Conservation (phyloP, 306 rosid genomes). For the Prunus salicina region DNA sequence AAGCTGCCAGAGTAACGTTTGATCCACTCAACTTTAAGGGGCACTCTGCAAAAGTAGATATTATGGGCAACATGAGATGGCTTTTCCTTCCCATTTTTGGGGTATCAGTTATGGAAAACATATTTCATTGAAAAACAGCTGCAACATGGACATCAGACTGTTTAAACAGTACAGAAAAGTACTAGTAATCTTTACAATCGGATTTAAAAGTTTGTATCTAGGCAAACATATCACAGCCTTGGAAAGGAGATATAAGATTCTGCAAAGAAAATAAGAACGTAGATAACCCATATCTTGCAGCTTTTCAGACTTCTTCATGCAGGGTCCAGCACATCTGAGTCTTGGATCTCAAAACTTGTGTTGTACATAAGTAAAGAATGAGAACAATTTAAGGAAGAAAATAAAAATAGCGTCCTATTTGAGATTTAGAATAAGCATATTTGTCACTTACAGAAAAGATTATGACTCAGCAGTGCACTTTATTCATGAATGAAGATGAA, state of each 20-base stretch:
- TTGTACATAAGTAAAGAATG: background rate
- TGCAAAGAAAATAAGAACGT: no score
- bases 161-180: background rate
- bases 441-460: background rate
- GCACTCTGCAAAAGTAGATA: conserved; percentile 63
- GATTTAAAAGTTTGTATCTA: background rate
- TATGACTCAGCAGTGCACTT: background rate
- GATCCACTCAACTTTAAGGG: conserved; percentile 78
- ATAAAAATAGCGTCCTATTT: no score
- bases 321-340: background rate
- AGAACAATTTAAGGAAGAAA: background rate
- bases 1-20: conserved; percentile 76
- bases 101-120: background rate
- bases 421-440: background rate
- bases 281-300: background rate
- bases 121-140: background rate
- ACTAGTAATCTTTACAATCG: background rate
- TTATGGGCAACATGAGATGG: conserved; percentile 15
- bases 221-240: background rate
- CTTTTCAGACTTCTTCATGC: background rate
- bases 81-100: background rate
- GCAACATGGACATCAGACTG: background rate
- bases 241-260: background rate
- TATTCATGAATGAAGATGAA: background rate
- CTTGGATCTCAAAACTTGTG: background rate